Evolutionary conservation across 345 rosid species (phyloP).

Genomic region (Aurinia saxatilis): DNA sequence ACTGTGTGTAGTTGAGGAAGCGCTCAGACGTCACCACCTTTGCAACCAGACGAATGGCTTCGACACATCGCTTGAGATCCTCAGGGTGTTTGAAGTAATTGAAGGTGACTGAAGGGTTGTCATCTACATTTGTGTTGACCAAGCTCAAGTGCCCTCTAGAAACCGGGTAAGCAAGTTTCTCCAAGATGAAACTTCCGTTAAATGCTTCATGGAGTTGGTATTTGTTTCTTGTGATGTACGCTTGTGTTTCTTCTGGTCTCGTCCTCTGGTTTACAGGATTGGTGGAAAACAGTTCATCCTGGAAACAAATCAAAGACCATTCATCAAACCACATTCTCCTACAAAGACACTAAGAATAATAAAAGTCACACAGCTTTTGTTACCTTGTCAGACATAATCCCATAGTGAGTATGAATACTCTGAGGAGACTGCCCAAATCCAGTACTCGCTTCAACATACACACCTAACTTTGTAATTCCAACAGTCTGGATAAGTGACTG

Average conservation of each 20-base stretch:
- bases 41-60: slow-evolving; percentile 52
- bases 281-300: slow-evolving; percentile 47
- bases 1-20: slow-evolving; percentile 55
- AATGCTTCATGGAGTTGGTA: slow-evolving; percentile 68
- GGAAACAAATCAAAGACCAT: slow-evolving; percentile 5
- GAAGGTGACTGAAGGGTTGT: slow-evolving; percentile 83
- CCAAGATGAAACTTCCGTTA: slow-evolving; percentile 89
- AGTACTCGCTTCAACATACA: slow-evolving; percentile 89
- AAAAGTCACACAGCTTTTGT: neutral
- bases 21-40: slow-evolving; percentile 55
- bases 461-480: slow-evolving; percentile 86
- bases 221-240: slow-evolving; percentile 46
- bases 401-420: slow-evolving; percentile 77
- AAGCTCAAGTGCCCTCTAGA: slow-evolving; percentile 69
- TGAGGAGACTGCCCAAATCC: slow-evolving; percentile 74
- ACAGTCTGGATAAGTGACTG: slow-evolving; percentile 89
- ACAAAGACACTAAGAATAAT: neutral
- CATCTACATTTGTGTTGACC: slow-evolving; percentile 58
- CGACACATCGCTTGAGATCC: slow-evolving; percentile 68
- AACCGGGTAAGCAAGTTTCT: slow-evolving; percentile 62
- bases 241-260: slow-evolving; percentile 52
- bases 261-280: slow-evolving; percentile 65
- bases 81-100: slow-evolving; percentile 78
- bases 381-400: slow-evolving; percentile 84
- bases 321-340: slow-evolving; percentile 8